phyloP scores from a whole-genome alignment of 1,139 yeast genomes.

The Nakaseomyces uthaithaninus region DNA sequence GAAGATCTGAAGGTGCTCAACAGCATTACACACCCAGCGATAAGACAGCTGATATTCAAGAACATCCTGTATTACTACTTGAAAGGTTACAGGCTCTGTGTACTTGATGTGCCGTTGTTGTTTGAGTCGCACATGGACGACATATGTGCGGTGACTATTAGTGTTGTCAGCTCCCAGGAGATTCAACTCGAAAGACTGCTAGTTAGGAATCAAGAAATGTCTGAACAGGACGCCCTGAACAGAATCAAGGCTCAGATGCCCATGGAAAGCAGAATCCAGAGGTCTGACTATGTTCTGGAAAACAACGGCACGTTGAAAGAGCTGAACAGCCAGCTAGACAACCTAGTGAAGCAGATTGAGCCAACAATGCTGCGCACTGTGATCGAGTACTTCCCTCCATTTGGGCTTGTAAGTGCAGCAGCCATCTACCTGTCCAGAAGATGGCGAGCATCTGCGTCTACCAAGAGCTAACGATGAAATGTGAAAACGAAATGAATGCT shows the following conservation, averaged over 20 bases:
- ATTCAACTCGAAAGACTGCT: conserved; percentile 57
- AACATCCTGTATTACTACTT: conserved; percentile 54
- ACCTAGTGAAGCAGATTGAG: conserved; percentile 37
- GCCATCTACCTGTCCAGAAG: conserved; percentile 23
- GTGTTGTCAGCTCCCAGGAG: conserved; percentile 51
- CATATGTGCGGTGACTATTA: conserved; percentile 64
- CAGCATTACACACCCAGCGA: conserved; percentile 82
- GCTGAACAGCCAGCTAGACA: conserved; percentile 42
- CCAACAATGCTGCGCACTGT: conserved; percentile 40
- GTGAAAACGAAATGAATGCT: too few species aligned
- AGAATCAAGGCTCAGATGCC: conserved; percentile 76
- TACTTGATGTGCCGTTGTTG: conserved; percentile 82
- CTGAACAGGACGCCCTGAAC: conserved; percentile 57
- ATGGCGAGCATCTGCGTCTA: conserved; percentile 3
- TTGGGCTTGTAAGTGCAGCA: conserved; percentile 52
- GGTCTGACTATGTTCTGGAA: conserved; percentile 61
- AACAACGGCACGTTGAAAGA: conserved; percentile 49
- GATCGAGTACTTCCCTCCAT: conserved; percentile 46
- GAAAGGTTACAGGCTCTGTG: conserved; percentile 44
- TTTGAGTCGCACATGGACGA: conserved; percentile 70
- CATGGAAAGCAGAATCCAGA: conserved; percentile 44
- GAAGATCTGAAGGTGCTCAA: conserved; percentile 53
- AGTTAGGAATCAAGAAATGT: conserved; percentile 58
- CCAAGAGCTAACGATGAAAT: background rate
- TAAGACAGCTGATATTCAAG: conserved; percentile 56